phyloP scores from a whole-genome alignment of 768 basidiomycete genomes.

The Scleroderma citrinum region DNA sequence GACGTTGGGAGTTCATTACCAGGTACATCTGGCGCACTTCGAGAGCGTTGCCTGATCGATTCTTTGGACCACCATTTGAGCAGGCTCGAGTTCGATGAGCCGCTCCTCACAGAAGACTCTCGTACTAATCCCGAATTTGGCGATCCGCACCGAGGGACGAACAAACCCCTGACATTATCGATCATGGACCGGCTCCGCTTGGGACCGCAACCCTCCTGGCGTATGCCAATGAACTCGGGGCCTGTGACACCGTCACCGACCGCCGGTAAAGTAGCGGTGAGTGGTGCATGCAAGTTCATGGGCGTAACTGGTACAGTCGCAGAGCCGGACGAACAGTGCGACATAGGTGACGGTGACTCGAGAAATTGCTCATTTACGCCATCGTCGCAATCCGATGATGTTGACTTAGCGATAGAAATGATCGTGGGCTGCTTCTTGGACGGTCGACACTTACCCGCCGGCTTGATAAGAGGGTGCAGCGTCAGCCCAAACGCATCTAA shows the following conservation, averaged over 20 bases:
- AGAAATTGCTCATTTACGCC: conserved; percentile 12
- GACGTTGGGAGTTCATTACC: conserved; percentile 24
- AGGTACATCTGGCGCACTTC: conserved; percentile 46
- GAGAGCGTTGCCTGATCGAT: conserved; percentile 45
- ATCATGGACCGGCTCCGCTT: conserved; percentile 51
- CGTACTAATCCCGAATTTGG: conserved; percentile 29
- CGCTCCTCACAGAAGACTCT: conserved; percentile 21
- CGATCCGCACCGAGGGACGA: conserved; percentile 43
- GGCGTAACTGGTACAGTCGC: conserved; percentile 21
- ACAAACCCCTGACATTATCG: conserved; percentile 57
- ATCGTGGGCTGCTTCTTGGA: conserved; percentile 25
- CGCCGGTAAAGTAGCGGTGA: conserved; percentile 10
- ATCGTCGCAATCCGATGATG: conserved; percentile 22
- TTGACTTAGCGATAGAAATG: conserved; percentile 14
- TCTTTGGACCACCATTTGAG: conserved; percentile 47
- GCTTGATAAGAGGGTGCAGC: conserved; percentile 5
- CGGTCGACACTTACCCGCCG: conserved; percentile 14
- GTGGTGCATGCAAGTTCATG: conserved; percentile 10
- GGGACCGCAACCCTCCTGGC: conserved; percentile 24
- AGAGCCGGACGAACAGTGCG: conserved; percentile 33
- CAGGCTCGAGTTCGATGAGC: conserved; percentile 26
- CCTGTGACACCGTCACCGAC: conserved; percentile 14
- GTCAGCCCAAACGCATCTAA: conserved; percentile 7
- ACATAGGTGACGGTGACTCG: conserved; percentile 35
- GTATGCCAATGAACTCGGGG: conserved; percentile 23